phyloP scores from a whole-genome alignment of 2,329 filamentous ascomycete species.

The Neopestalotiopsis sp. region DNA sequence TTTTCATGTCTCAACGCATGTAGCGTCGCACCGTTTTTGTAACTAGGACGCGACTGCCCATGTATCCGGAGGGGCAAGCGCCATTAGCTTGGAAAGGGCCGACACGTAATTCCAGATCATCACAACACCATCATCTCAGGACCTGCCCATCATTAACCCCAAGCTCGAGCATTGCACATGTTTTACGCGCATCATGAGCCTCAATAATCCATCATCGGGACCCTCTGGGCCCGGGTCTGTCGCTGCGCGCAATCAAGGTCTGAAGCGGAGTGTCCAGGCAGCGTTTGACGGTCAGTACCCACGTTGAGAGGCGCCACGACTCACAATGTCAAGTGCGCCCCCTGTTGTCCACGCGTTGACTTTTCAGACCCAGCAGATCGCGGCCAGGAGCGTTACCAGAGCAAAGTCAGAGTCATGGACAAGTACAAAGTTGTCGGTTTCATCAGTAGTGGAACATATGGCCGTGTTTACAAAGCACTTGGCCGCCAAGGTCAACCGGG shows the following conservation, averaged over 20 bases:
- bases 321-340: too few species aligned
- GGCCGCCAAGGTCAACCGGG: slow-evolving; percentile 74
- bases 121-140: too few species aligned
- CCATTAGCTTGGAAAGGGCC: too few species aligned
- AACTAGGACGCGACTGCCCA: too few species aligned
- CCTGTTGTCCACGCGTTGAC: too few species aligned
- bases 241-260: slow-evolving; percentile 48
- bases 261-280: slow-evolving; percentile 65
- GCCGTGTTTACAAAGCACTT: slow-evolving; percentile 94
- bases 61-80: neutral
- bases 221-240: slow-evolving; percentile 54
- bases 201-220: slow-evolving; percentile 58
- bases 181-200: slow-evolving; percentile 46
- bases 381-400: slow-evolving; percentile 58
- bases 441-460: slow-evolving; percentile 97
- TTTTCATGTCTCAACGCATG: too few species aligned
- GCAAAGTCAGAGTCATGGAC: slow-evolving; percentile 88
- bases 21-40: too few species aligned
- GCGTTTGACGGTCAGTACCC: slow-evolving; percentile 61
- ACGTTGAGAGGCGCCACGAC: slow-evolving; percentile 22
- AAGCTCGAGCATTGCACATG: neutral
- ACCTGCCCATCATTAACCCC: too few species aligned
- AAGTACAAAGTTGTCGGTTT: slow-evolving; percentile 97
- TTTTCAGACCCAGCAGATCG: slow-evolving; percentile 58
- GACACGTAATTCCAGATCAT: too few species aligned